Evolutionary conservation across 139 green algal genomes (phyloP).

Genomic region (Mesotaenium endlicherianum): DNA sequence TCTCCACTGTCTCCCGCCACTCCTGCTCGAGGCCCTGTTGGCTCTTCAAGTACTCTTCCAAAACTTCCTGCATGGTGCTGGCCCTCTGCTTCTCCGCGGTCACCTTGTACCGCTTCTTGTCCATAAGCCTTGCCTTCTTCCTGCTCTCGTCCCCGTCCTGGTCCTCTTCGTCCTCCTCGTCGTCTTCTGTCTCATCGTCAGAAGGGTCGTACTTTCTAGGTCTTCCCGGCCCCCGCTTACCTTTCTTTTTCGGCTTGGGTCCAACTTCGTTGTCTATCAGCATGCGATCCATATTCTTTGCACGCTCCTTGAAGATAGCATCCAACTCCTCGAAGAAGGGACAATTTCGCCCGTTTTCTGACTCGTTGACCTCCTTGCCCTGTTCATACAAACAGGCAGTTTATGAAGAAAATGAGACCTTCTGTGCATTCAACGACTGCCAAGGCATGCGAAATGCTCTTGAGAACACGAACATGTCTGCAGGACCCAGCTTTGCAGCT

Average conservation of each 20-base stretch:
- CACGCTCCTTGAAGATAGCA: conserved; percentile 47
- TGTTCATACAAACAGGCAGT: no score
- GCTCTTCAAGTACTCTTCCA: conserved; percentile 42
- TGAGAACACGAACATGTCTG: no score
- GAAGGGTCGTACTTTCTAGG: background rate
- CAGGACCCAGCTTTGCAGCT: no score
- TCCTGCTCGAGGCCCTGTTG: conserved; percentile 37
- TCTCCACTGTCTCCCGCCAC: conserved; percentile 31
- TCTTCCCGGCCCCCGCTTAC: background rate
- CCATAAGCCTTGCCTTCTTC: background rate
- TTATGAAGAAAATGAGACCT: no score
- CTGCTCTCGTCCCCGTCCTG: background rate
- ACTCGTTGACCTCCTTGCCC: conserved; percentile 15
- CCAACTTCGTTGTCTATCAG: conserved; percentile 14
- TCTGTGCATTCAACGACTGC: no score
- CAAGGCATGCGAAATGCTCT: no score
- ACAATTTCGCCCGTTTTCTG: conserved; percentile 12
- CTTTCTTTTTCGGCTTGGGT: background rate
- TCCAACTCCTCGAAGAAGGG: conserved; percentile 45
- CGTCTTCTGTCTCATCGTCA: conserved; percentile 29
- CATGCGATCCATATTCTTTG: conserved; percentile 32
- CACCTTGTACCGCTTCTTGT: conserved; percentile 19
- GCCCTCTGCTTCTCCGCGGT: conserved; percentile 9
- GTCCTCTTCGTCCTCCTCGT: conserved; percentile 34
- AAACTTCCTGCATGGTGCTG: conserved; percentile 30